Percentiles rank a stretch among this genome's conserved stretches.
Conservation (phyloP, 768 basidiomycete genomes). For the Rickenella mellea region DNA sequence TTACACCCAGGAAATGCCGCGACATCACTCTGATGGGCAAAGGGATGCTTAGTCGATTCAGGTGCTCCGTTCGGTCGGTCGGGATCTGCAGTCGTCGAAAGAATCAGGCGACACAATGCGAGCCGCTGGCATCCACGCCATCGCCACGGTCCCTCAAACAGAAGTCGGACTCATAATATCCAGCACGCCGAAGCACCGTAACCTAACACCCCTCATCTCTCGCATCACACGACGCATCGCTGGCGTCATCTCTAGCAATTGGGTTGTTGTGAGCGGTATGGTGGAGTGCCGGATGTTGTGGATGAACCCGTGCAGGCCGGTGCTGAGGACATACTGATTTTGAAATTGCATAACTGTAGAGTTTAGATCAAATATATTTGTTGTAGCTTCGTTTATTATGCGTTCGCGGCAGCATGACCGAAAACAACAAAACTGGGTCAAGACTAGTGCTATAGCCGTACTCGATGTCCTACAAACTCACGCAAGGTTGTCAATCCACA, state of each 20-base stretch:
- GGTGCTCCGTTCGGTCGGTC: neutral
- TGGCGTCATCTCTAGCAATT: slow-evolving; percentile 80
- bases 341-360: slow-evolving; percentile 88
- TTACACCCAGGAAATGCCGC: neutral
- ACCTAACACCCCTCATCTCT: slow-evolving; percentile 58
- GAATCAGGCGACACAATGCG: slow-evolving; percentile 99
- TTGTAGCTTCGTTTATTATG: no score
- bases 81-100: slow-evolving; percentile 20
- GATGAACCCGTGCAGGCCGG: slow-evolving; percentile 75
- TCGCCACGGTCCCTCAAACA: slow-evolving; percentile 76
- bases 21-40: slow-evolving; percentile 90
- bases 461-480: no score
- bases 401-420: no score
- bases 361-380: slow-evolving; percentile 38
- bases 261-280: slow-evolving; percentile 93
- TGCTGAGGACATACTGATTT: slow-evolving; percentile 85
- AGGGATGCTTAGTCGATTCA: slow-evolving; percentile 16
- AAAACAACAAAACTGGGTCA: no score
- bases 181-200: slow-evolving; percentile 47
- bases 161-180: slow-evolving; percentile 94
- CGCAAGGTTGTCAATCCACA: no score
- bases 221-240: slow-evolving; percentile 81
- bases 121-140: slow-evolving; percentile 89
- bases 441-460: no score
- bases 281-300: slow-evolving; percentile 84